Conservation (phyloP, 2,329 filamentous ascomycete genomes). For the Ciborinia camelliae region DNA sequence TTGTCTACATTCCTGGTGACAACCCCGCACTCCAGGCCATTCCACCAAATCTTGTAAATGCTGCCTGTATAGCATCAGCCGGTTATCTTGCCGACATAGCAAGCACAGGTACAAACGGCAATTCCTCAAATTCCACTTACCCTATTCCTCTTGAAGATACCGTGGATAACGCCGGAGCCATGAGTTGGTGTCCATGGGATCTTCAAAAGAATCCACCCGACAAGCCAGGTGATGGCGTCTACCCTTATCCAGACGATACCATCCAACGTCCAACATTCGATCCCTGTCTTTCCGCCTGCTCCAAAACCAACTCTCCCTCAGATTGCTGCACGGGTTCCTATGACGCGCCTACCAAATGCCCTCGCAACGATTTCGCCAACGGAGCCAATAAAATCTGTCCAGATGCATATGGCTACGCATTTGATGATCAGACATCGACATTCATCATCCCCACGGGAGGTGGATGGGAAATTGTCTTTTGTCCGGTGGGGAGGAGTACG, state of each 20-base stretch:
- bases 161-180: slow-evolving; percentile 54
- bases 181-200: slow-evolving; percentile 77
- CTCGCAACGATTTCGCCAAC: slow-evolving; percentile 64
- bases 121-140: slow-evolving; percentile 60
- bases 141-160: slow-evolving; percentile 64
- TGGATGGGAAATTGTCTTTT: slow-evolving; percentile 77
- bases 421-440: slow-evolving; percentile 56
- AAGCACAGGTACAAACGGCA: slow-evolving; percentile 47
- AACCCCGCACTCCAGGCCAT: slow-evolving; percentile 60
- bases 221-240: slow-evolving; percentile 71
- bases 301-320: slow-evolving; percentile 60
- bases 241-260: slow-evolving; percentile 75
- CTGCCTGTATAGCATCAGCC: slow-evolving; percentile 69
- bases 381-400: slow-evolving; percentile 73
- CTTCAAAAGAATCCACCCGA: slow-evolving; percentile 65
- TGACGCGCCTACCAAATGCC: slow-evolving; percentile 60
- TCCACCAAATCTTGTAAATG: slow-evolving; percentile 73
- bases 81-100: slow-evolving; percentile 56
- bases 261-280: slow-evolving; percentile 69
- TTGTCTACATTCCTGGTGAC: slow-evolving; percentile 56
- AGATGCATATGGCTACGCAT: slow-evolving; percentile 78
- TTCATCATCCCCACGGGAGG: slow-evolving; percentile 65
- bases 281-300: slow-evolving; percentile 74
- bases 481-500: slow-evolving; percentile 60
- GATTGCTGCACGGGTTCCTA: slow-evolving; percentile 76